A percentile compares a stretch with the other conserved stretches of the same genome.
Conservation (phyloP, 1,284 basidiomycete genomes). For the Coniophora puteana region DNA sequence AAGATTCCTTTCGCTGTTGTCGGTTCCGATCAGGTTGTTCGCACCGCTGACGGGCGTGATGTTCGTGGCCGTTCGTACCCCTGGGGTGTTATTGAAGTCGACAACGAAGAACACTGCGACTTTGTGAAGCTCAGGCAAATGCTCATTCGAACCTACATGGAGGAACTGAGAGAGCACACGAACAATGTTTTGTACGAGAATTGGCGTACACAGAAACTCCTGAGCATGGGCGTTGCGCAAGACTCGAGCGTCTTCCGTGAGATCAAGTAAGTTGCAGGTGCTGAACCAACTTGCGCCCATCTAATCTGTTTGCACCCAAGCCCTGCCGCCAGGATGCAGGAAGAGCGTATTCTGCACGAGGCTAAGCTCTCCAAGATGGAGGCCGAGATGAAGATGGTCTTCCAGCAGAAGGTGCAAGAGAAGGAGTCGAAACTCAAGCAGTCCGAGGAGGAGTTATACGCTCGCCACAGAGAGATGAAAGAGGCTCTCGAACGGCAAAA, state of each 20-base stretch:
- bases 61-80: conserved; percentile 93
- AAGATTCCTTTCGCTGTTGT: conserved; percentile 98
- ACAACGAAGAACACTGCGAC: conserved; percentile 97
- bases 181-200: conserved; percentile 94
- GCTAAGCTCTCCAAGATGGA: conserved; percentile 98
- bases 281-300: conserved; percentile 5
- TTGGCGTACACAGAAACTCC: conserved; percentile 92
- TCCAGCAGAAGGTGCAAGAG: conserved; percentile 98
- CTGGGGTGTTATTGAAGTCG: conserved; percentile 97
- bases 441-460: conserved; percentile 96
- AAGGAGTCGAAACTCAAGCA: conserved; percentile 98
- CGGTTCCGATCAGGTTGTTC: conserved; percentile 82
- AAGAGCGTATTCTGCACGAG: conserved; percentile 91
- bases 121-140: conserved; percentile 98
- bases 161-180: conserved; percentile 93
- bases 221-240: conserved; percentile 94
- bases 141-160: conserved; percentile 98
- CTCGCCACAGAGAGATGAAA: conserved; percentile 98
- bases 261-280: conserved; percentile 74
- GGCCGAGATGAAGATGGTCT: conserved; percentile 99
- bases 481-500: conserved; percentile 97
- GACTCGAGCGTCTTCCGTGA: conserved; percentile 97
- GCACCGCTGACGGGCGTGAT: conserved; percentile 80
- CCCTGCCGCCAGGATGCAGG: conserved; percentile 91
- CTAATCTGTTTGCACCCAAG: conserved; percentile 40